phyloP scores from a whole-genome alignment of 495 filamentous ascomycete genomes.

The Xylaria nigripes region DNA sequence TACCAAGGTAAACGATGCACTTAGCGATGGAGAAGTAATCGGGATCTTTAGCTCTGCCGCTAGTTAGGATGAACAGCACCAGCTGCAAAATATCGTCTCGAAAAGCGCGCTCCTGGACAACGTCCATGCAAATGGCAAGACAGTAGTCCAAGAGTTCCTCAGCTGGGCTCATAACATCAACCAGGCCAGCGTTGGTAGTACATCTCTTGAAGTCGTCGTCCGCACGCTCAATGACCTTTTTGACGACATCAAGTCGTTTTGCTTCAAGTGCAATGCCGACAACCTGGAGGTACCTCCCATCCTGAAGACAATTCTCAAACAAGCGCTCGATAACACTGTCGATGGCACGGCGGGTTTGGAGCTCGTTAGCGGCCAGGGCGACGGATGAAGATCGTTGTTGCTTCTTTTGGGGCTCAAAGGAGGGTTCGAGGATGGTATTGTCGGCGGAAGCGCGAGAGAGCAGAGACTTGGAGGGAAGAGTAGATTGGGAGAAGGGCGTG shows the following conservation, averaged over 20 bases:
- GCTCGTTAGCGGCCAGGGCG: conserved; percentile 34
- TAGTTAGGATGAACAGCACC: conserved; percentile 75
- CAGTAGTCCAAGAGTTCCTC: conserved; percentile 97
- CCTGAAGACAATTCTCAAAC: conserved; percentile 82
- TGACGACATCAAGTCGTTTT: conserved; percentile 82
- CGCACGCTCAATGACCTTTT: conserved; percentile 71
- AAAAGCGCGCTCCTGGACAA: conserved; percentile 87
- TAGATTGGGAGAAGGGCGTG: conserved; percentile 87
- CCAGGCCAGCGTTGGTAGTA: conserved; percentile 39
- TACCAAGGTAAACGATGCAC: conserved; percentile 93
- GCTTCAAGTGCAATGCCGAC: conserved; percentile 97
- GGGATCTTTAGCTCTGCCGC: conserved; percentile 48
- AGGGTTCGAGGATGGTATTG: conserved; percentile 51
- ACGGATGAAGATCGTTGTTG: conserved; percentile 41
- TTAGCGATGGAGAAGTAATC: conserved; percentile 98
- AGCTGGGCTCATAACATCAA: conserved; percentile 50
- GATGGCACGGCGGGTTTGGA: conserved; percentile 56
- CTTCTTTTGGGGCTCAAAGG: conserved; percentile 51
- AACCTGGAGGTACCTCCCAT: conserved; percentile 90
- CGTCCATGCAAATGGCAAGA: conserved; percentile 91
- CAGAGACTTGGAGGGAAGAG: conserved; percentile 85
- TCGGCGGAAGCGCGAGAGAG: conserved; percentile 58
- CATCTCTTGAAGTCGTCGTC: conserved; percentile 70
- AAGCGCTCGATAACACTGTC: conserved; percentile 76
- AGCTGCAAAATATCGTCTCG: conserved; percentile 73